phyloP scores from a whole-genome alignment of 2,329 filamentous ascomycete species.

The Claviceps maximensis region DNA sequence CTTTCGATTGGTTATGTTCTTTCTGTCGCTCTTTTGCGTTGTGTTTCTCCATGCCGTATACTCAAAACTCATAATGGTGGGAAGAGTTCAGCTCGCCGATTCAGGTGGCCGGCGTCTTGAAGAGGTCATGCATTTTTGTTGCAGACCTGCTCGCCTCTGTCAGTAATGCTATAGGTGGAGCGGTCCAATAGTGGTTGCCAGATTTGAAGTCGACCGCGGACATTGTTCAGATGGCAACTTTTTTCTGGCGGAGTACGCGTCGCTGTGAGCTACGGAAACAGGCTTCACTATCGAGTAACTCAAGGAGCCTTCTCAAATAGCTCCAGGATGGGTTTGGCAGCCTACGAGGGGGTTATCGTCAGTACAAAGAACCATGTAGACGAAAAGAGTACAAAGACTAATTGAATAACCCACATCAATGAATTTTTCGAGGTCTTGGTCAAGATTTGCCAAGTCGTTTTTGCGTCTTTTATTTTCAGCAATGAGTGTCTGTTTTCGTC shows the following conservation, averaged over 20 bases:
- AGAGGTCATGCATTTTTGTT: neutral
- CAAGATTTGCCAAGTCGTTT: conserved; percentile 80
- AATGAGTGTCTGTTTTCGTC: conserved; percentile 48
- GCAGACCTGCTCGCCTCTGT: neutral
- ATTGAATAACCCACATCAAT: conserved; percentile 53
- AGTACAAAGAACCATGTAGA: neutral
- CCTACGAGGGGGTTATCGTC: conserved; percentile 31
- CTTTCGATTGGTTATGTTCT: neutral
- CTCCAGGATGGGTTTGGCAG: conserved; percentile 77
- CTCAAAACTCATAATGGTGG: neutral
- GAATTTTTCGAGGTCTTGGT: conserved; percentile 86
- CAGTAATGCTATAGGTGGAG: neutral
- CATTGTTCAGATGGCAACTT: neutral
- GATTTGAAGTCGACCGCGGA: neutral
- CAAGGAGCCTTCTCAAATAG: conserved; percentile 63
- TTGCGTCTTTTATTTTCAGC: conserved; percentile 80
- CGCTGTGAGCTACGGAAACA: neutral
- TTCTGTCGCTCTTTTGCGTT: neutral
- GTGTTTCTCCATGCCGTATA: neutral
- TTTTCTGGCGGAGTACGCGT: neutral
- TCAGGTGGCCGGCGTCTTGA: too few relatives aligned
- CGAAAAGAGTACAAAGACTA: neutral
- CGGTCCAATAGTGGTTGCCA: neutral
- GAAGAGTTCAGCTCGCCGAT: neutral
- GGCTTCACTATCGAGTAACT: conserved; percentile 6